Conservation (phyloP, 129 eudicot species). For the Flaveria bidentis region DNA sequence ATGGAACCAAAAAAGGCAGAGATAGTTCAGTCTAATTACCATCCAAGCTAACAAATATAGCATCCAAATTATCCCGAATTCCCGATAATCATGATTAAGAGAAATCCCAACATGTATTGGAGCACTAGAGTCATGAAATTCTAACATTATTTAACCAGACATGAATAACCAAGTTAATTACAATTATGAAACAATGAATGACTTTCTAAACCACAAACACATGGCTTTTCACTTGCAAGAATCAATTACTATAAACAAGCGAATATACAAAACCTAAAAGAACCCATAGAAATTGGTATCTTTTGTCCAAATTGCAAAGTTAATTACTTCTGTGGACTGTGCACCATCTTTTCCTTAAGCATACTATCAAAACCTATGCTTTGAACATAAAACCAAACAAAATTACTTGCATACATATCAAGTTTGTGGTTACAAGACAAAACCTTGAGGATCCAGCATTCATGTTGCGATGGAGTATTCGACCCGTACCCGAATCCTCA, state of each 20-base stretch:
- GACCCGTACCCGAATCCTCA: conserved; percentile 40
- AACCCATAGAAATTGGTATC: neutral
- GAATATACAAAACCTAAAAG: neutral
- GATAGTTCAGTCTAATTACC: neutral
- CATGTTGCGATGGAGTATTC: conserved; percentile 70
- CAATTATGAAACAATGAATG: neutral
- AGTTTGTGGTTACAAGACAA: neutral
- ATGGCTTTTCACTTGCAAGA: neutral
- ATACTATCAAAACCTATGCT: neutral
- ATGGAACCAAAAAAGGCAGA: neutral
- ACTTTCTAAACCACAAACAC: too few relatives aligned
- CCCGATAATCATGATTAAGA: neutral
- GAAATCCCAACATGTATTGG: neutral
- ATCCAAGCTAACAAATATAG: neutral
- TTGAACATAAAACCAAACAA: neutral
- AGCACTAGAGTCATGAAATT: neutral
- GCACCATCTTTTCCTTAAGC: neutral
- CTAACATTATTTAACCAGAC: neutral
- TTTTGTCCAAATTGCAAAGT: neutral
- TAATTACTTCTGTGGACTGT: neutral
- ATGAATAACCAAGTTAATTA: neutral
- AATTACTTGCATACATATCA: neutral
- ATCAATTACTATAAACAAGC: neutral
- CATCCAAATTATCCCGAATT: neutral
- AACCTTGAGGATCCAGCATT: conserved; percentile 66